These are phyloP conservation scores for Moringa oleifera DNA, from an alignment of 345 rosid species.

Conservation along the genomic window DNA sequence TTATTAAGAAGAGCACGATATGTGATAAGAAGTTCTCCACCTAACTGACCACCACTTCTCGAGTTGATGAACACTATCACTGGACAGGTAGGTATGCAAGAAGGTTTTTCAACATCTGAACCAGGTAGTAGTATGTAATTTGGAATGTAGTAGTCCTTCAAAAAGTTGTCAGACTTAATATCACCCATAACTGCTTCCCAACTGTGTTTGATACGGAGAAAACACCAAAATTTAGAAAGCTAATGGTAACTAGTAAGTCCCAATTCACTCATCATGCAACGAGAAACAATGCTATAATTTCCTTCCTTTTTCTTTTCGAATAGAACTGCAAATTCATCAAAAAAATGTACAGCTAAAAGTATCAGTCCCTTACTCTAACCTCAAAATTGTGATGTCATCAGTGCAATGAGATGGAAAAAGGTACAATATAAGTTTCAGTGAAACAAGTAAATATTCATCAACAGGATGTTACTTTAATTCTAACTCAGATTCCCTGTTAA, in stretches of 20 bases:
- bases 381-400: no score
- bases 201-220: constrained; percentile 15
- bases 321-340: no score
- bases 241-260: neutral
- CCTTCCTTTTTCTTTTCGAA: no score
- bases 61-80: constrained; percentile 63
- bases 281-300: no score
- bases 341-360: no score
- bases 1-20: constrained; percentile 47
- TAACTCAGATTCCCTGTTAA: neutral
- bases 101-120: constrained; percentile 10
- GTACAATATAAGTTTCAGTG: no score
- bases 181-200: constrained; percentile 3
- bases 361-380: no score
- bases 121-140: constrained; percentile 38
- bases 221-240: constrained; percentile 1
- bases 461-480: neutral
- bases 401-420: neutral
- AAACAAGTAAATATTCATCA: neutral
- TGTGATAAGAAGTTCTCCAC: constrained; percentile 49
- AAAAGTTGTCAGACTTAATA: constrained; percentile 2
- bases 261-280: neutral
- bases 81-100: constrained; percentile 39
- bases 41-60: constrained; percentile 77
- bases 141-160: constrained; percentile 37